A percentile compares a stretch with the other conserved stretches of the same genome.
Conservation (phyloP, 2,329 filamentous ascomycete species). For the Phyllosticta capitalensis region DNA sequence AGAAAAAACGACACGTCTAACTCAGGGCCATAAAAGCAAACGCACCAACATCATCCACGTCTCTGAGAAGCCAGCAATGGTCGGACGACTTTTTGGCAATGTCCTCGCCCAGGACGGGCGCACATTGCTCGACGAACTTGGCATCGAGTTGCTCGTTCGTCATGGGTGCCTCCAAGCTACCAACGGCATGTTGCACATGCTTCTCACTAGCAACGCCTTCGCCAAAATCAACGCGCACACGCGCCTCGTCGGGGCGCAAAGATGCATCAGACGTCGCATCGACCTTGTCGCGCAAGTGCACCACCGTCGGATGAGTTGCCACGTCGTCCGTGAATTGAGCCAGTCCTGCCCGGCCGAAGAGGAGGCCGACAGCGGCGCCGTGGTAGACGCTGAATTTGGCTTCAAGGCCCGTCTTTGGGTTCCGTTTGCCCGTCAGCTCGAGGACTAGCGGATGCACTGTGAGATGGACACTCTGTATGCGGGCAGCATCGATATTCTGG, state of each 20-base stretch:
- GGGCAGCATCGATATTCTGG: conserved; percentile 11
- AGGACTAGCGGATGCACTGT: conserved; percentile 44
- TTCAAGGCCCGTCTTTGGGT: conserved; percentile 41
- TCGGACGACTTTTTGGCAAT: conserved; percentile 23
- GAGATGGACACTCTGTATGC: conserved; percentile 41
- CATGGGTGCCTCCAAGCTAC: conserved; percentile 41
- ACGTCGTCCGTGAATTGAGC: conserved; percentile 41
- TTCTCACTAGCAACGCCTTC: conserved; percentile 28
- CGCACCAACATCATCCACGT: conserved; percentile 3
- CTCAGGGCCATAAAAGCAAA: not conserved
- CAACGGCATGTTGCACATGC: conserved; percentile 42
- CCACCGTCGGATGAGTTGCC: conserved; percentile 34
- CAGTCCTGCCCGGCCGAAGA: conserved; percentile 44
- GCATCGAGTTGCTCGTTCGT: conserved; percentile 35
- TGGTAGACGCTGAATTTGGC: conserved; percentile 49
- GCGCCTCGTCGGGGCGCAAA: conserved; percentile 35
- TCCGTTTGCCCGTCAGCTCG: conserved; percentile 43
- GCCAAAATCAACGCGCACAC: conserved; percentile 29
- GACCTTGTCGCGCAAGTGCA: conserved; percentile 37
- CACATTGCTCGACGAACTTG: conserved; percentile 43
- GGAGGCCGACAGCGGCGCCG: conserved; percentile 41
- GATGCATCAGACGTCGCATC: conserved; percentile 33
- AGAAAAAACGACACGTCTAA: not conserved
- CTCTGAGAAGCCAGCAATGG: conserved; percentile 11
- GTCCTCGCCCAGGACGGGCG: conserved; percentile 31